Evolutionary conservation across 306 rosid genomes (phyloP).

Genomic region (Erythrophleum fordii): DNA sequence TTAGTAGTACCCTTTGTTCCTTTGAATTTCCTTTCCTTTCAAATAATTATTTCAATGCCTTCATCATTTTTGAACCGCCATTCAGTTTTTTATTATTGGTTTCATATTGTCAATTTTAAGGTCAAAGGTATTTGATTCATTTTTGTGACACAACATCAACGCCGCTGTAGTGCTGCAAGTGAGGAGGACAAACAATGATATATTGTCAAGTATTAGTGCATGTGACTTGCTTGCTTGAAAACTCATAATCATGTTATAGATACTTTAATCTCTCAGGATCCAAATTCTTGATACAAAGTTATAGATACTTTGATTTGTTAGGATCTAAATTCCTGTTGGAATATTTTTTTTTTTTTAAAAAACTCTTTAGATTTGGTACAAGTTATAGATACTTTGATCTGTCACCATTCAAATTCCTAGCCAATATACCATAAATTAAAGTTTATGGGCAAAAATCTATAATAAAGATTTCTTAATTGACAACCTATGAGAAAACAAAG

Average conservation of each 20-base stretch:
- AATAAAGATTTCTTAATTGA: constrained; percentile 11
- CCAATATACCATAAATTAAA: constrained; percentile 24
- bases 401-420: constrained; percentile 17
- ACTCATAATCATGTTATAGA: neutral
- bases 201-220: neutral
- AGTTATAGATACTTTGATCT: too few relatives aligned
- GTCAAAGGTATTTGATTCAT: too few relatives aligned
- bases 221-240: neutral
- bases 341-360: too few relatives aligned
- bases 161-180: neutral
- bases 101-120: too few relatives aligned
- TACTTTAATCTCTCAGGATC: too few relatives aligned
- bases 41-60: neutral
- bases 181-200: neutral
- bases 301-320: constrained; percentile 8
- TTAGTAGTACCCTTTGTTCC: neutral
- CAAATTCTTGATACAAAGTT: neutral
- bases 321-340: too few relatives aligned
- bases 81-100: too few relatives aligned
- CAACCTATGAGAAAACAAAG: constrained; percentile 1
- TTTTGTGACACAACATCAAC: neutral
- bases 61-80: neutral
- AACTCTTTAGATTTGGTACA: too few relatives aligned
- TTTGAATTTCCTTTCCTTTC: neutral
- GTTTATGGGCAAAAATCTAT: constrained; percentile 9